phyloP scores from a whole-genome alignment of 176 grass and related monocot genomes.

The Oryza australiensis region DNA sequence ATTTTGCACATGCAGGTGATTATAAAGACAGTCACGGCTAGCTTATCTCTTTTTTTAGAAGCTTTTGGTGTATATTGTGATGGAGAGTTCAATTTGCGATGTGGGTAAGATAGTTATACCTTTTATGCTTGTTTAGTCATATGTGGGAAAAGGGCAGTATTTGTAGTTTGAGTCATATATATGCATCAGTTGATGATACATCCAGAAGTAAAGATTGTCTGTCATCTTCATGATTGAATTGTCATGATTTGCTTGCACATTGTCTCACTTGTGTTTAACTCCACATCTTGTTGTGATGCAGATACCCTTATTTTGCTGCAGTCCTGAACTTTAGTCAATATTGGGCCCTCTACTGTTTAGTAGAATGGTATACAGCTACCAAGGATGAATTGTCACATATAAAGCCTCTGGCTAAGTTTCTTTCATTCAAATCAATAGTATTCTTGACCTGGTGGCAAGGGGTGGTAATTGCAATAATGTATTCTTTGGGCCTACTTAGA shows the following conservation, averaged over 20 bases:
- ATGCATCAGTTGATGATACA: background rate
- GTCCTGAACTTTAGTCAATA: slow-evolving; percentile 97
- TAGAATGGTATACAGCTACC: slow-evolving; percentile 90
- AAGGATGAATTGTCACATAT: slow-evolving; percentile 90
- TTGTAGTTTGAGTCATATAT: slow-evolving; percentile 11
- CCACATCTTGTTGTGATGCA: slow-evolving; percentile 42
- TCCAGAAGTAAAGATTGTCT: background rate
- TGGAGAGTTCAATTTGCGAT: slow-evolving; percentile 83
- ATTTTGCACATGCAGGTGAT: slow-evolving; percentile 66
- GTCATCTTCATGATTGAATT: background rate
- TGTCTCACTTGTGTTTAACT: slow-evolving; percentile 30
- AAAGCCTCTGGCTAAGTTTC: slow-evolving; percentile 90
- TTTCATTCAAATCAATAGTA: slow-evolving; percentile 94
- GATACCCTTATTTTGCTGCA: slow-evolving; percentile 86
- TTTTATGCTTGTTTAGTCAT: slow-evolving; percentile 20
- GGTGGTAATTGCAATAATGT: slow-evolving; percentile 90
- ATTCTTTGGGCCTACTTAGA: slow-evolving; percentile 77
- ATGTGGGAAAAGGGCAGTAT: background rate
- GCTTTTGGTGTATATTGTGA: slow-evolving; percentile 94
- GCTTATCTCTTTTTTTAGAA: slow-evolving; percentile 86
- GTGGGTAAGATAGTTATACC: slow-evolving; percentile 64
- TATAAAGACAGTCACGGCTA: slow-evolving; percentile 96
- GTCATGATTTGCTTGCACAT: slow-evolving; percentile 16
- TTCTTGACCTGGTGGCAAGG: slow-evolving; percentile 99
- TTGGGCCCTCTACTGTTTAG: slow-evolving; percentile 95